Percentiles rank a stretch among this genome's conserved stretches.
Evolutionary conservation across 441 rosid species (phyloP).

Genomic region (Theobroma grandiflorum): DNA sequence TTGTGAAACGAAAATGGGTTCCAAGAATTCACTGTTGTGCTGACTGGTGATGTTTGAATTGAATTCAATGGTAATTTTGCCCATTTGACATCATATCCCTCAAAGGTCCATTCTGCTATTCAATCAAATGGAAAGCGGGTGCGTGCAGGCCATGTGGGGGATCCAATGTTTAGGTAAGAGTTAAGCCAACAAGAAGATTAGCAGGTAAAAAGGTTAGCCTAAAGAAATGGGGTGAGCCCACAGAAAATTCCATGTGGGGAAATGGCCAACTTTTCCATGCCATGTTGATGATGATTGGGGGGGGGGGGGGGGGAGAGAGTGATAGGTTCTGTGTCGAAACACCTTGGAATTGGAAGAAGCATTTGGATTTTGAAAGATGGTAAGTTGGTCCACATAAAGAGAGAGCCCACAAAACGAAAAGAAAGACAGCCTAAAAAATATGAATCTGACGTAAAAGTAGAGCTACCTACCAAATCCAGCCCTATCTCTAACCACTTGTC

Average conservation of each 20-base stretch:
- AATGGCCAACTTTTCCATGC: neutral
- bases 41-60: too few species aligned
- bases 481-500: slow-evolving; percentile 49
- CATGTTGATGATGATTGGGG: neutral
- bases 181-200: too few species aligned
- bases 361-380: neutral
- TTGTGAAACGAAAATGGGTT: too few species aligned
- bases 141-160: too few species aligned
- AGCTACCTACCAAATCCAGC: slow-evolving; percentile 51
- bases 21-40: too few species aligned
- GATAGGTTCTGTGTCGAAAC: neutral
- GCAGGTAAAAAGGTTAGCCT: neutral
- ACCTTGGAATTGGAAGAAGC: neutral
- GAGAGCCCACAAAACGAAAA: slow-evolving; percentile 15
- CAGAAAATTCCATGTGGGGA: neutral
- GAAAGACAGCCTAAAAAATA: slow-evolving; percentile 18
- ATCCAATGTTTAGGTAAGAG: too few species aligned
- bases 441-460: slow-evolving; percentile 36
- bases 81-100: too few species aligned
- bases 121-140: too few species aligned
- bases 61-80: too few species aligned
- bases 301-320: neutral
- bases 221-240: neutral
- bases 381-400: neutral
- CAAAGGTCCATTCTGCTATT: too few species aligned